Evolutionary conservation across 2,329 filamentous ascomycete species (phyloP), one percentile per base, ranked within the genome.

Genomic region (Aschersonia sp.): DNA sequence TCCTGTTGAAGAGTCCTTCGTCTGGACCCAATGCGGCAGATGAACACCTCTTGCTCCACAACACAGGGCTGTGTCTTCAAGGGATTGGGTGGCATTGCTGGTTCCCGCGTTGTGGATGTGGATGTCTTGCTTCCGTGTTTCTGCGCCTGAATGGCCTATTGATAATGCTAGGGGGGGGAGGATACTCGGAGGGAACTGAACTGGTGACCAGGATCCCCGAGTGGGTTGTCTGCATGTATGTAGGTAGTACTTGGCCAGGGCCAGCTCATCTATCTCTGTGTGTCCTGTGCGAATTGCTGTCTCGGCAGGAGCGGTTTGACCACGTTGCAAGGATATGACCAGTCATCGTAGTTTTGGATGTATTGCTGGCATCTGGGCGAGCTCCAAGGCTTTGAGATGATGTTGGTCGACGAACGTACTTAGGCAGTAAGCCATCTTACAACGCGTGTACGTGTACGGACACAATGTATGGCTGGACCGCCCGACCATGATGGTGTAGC

Each of bases 101-200:
- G 41, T 30, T 46, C 11, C 41, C 31, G 45, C 12, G 45, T 44
- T 37, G 33, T 37, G 33, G 47, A 41, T 37, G 33, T 37, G 33
- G 47, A 41, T 45, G 43, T 48, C 42, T 43, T 32, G 44, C 44
- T 44, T 43, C 44, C 39, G 44, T 42, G 43, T 43, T 46, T 46
- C 47, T 46, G 43, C 39, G 46, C 40, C 30, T 31, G 40, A 12
- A 29, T 42, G 30, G 44, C 44, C 44, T 45, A 33, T 32, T 43
- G 35, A 37, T 37, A 37, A 12, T 37, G 33, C 33, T 37, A 12
- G 33, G 33, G 33, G 12, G 33, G 33, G 33, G 33, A 8, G 39
- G 30, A 46, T 30, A 12, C 29, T 46, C 39, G 39, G 45, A 46
- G 39, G 40, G 39, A 37, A 42, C 22, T 46, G 33, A 37, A 37